These are phyloP conservation scores for Cordyceps cateniannulata DNA, from an alignment of 2,329 filamentous ascomycete genomes.

Conservation along the genomic window DNA sequence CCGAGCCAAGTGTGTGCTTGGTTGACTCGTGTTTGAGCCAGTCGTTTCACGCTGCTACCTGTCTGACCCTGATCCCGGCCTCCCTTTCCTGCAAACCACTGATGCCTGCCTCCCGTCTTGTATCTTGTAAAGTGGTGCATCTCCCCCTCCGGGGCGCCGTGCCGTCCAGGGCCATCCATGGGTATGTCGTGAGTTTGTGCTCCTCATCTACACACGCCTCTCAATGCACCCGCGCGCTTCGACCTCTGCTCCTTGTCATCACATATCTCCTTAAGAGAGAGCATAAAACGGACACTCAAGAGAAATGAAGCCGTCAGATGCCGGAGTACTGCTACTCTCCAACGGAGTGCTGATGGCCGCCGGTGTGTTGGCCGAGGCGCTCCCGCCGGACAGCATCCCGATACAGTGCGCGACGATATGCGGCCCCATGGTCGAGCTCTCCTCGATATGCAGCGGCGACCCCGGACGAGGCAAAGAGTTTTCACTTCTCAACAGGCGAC, in stretches of 20 bases:
- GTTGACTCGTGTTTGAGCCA: slow-evolving; percentile 8
- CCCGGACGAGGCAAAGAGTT: background rate
- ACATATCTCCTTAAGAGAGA: background rate
- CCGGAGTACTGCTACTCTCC: slow-evolving; percentile 22
- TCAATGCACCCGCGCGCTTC: background rate
- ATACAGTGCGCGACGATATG: slow-evolving; percentile 35
- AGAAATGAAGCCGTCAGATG: slow-evolving; percentile 24
- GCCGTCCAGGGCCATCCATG: background rate
- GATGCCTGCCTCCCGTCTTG: background rate
- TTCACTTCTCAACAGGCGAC: background rate
- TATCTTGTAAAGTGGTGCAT: background rate
- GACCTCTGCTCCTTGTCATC: background rate
- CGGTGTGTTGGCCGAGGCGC: slow-evolving; percentile 23
- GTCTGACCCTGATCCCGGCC: background rate
- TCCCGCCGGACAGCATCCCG: slow-evolving; percentile 31
- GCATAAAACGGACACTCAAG: background rate
- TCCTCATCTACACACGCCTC: background rate
- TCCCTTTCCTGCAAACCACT: background rate
- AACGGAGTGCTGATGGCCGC: slow-evolving; percentile 21
- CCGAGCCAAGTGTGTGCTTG: background rate
- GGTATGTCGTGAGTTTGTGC: no score
- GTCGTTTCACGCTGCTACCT: slow-evolving; percentile 9
- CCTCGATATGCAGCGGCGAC: slow-evolving; percentile 26
- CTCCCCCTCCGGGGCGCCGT: background rate
- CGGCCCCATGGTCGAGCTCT: slow-evolving; percentile 37